phyloP scores from a whole-genome alignment of 345 rosid species.

The Garcia nutans region DNA sequence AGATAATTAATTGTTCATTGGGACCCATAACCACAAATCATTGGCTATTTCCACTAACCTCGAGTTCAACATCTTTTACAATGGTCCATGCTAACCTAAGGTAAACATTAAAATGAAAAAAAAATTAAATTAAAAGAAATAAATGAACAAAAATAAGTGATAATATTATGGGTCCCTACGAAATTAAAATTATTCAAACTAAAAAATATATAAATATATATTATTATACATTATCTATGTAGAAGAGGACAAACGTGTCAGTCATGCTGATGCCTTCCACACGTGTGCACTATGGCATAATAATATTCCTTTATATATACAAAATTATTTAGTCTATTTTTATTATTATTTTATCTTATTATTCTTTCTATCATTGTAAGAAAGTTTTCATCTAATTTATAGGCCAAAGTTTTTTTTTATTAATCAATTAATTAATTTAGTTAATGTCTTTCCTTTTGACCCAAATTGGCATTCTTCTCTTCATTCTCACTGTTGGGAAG shows the following conservation, averaged over 20 bases:
- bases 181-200: neutral
- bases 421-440: no score
- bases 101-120: neutral
- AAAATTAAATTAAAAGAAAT: neutral
- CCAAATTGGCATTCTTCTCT: constrained; percentile 85
- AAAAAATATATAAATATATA: neutral
- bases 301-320: neutral
- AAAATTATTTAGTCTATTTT: neutral
- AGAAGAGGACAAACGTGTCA: constrained; percentile 3
- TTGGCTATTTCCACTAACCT: neutral
- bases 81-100: neutral
- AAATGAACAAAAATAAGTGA: neutral
- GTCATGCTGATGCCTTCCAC: constrained; percentile 8
- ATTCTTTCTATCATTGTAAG: neutral
- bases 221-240: neutral
- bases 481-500: constrained; percentile 93
- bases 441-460: constrained; percentile 38
- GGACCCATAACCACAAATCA: constrained; percentile 7
- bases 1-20: neutral
- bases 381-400: neutral
- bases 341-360: neutral
- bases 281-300: neutral
- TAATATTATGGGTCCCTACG: neutral
- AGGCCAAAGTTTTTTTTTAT: neutral
- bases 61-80: neutral